phyloP scores from a whole-genome alignment of 345 rosid genomes.

The Dipteronia dyeriana region DNA sequence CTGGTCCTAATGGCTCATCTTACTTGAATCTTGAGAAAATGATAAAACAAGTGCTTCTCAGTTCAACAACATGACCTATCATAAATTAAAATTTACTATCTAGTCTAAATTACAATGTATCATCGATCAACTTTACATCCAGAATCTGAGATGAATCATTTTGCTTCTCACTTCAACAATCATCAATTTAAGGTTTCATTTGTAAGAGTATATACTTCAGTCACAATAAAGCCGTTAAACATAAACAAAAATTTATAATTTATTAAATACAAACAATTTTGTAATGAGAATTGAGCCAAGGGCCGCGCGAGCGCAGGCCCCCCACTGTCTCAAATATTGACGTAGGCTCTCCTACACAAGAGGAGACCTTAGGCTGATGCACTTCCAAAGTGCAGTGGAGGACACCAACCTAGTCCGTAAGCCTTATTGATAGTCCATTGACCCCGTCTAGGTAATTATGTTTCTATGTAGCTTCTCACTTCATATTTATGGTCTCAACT shows the following conservation, averaged over 20 bases:
- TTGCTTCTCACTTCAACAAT: too few species aligned
- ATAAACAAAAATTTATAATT: too few species aligned
- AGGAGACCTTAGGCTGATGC: slow-evolving; percentile 11
- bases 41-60: slow-evolving; percentile 7
- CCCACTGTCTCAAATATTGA: slow-evolving; percentile 11
- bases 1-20: slow-evolving; percentile 10
- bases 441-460: background rate
- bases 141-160: too few species aligned
- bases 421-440: background rate
- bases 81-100: too few species aligned
- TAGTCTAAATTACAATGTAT: too few species aligned
- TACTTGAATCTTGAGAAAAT: slow-evolving; percentile 5
- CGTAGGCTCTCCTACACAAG: slow-evolving; percentile 44
- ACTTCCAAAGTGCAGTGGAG: background rate
- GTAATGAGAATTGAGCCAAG: too few species aligned
- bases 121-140: too few species aligned
- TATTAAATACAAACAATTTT: too few species aligned
- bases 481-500: background rate
- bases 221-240: too few species aligned
- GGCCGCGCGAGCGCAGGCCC: background rate
- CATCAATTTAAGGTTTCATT: too few species aligned
- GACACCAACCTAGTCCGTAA: background rate
- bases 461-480: background rate
- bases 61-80: background rate
- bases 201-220: too few species aligned